These are phyloP conservation scores for Marasmius oreades DNA, from an alignment of 1,284 basidiomycete genomes.

Conservation along the genomic window DNA sequence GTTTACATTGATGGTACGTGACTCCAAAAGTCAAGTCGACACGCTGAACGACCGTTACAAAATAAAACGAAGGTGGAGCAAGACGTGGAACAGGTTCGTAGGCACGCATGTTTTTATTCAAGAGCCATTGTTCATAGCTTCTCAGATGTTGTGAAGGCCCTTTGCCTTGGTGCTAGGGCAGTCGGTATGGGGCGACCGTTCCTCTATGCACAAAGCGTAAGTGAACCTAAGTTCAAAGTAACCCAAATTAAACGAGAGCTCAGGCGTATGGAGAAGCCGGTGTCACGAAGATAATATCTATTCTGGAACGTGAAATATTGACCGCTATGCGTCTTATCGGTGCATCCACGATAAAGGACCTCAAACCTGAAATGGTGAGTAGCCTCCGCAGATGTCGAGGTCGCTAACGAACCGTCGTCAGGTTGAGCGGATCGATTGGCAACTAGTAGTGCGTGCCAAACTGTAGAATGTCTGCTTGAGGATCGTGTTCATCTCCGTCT, in stretches of 20 bases:
- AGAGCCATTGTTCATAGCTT: not conserved
- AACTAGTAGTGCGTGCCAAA: constrained; percentile 39
- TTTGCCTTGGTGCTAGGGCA: constrained; percentile 86
- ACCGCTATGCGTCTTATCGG: constrained; percentile 82
- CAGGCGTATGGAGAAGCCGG: constrained; percentile 83
- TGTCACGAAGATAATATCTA: constrained; percentile 68
- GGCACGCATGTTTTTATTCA: not conserved
- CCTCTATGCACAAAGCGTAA: constrained; percentile 86
- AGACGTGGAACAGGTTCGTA: constrained; percentile 72
- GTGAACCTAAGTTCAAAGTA: constrained; percentile 19
- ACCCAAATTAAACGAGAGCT: not conserved
- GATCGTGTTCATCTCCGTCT: not conserved
- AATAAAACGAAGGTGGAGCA: constrained; percentile 56
- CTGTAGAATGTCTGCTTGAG: constrained; percentile 26
- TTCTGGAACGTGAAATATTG: constrained; percentile 79
- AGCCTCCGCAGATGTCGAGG: not conserved
- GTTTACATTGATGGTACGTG: constrained; percentile 77
- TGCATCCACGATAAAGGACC: constrained; percentile 60
- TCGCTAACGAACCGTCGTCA: constrained; percentile 19
- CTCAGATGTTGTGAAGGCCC: constrained; percentile 82
- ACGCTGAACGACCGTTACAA: constrained; percentile 1
- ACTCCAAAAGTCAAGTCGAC: not conserved
- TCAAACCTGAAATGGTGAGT: constrained; percentile 77
- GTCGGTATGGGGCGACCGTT: constrained; percentile 89
- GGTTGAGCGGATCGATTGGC: constrained; percentile 69